A percentile compares a stretch with the other conserved stretches of the same genome.
Evolutionary conservation across 805 yeast genomes (phyloP).

Genomic region (Cyberlindnera euphorbiae): DNA sequence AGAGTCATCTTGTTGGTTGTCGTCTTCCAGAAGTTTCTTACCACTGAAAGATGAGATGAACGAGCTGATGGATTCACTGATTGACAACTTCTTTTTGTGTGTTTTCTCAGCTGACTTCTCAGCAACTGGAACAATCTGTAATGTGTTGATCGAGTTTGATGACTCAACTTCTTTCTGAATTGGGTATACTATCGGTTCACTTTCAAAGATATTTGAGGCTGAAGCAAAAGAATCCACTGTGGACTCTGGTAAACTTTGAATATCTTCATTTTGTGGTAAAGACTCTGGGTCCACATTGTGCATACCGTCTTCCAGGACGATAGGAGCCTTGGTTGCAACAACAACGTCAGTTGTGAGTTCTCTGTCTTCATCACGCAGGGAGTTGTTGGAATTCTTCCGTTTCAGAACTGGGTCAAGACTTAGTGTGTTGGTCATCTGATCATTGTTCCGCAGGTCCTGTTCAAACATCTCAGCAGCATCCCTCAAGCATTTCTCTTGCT

Average conservation of each 20-base stretch:
- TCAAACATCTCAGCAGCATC: constrained; percentile 32
- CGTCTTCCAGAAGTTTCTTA: neutral
- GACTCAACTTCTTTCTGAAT: constrained; percentile 12
- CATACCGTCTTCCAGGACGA: constrained; percentile 17
- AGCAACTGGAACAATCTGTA: constrained; percentile 5
- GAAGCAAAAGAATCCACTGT: constrained; percentile 21
- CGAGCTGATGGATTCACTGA: constrained; percentile 21
- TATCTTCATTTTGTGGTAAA: constrained; percentile 9
- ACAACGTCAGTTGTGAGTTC: constrained; percentile 13
- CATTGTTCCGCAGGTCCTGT: constrained; percentile 30
- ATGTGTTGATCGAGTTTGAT: constrained; percentile 20
- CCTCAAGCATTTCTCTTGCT: constrained; percentile 25
- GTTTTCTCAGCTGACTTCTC: constrained; percentile 13
- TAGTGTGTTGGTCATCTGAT: constrained; percentile 17
- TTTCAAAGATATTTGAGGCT: constrained; percentile 20
- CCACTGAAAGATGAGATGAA: constrained; percentile 14
- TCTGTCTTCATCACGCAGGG: constrained; percentile 25
- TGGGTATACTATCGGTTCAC: constrained; percentile 6
- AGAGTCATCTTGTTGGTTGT: neutral
- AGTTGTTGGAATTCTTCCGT: constrained; percentile 24
- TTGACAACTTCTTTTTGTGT: constrained; percentile 18
- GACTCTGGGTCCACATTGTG: constrained; percentile 9
- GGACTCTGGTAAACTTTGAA: constrained; percentile 15
- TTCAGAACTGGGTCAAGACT: constrained; percentile 24
- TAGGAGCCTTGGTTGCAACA: constrained; percentile 11